phyloP scores from a whole-genome alignment of 768 basidiomycete species.

The Inosperma sp. region DNA sequence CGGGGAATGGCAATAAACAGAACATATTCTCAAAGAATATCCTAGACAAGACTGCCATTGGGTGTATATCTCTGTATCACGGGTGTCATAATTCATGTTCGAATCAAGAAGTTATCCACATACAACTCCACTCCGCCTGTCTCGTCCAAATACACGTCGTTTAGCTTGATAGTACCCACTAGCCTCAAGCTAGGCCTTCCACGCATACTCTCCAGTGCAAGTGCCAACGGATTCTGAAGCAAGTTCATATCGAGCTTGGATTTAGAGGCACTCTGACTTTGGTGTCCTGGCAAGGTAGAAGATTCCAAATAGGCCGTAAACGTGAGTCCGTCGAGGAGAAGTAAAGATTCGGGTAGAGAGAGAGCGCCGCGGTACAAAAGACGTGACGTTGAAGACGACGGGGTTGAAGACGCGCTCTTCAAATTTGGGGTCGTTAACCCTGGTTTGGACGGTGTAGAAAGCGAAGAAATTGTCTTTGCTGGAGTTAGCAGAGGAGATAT shows the following conservation, averaged over 20 bases:
- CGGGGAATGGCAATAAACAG: conserved; percentile 44
- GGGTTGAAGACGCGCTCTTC: background rate
- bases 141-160: conserved; percentile 58
- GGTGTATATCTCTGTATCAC: conserved; percentile 69
- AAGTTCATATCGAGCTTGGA: conserved; percentile 27
- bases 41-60: conserved; percentile 52
- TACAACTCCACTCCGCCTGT: conserved; percentile 44
- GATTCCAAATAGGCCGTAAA: conserved; percentile 52
- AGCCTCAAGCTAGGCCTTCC: conserved; percentile 61
- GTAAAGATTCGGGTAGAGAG: conserved; percentile 66
- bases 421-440: conserved; percentile 8
- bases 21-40: conserved; percentile 71
- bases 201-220: conserved; percentile 78
- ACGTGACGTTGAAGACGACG: conserved; percentile 35
- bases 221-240: conserved; percentile 62
- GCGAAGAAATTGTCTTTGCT: background rate
- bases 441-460: background rate
- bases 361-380: conserved; percentile 74
- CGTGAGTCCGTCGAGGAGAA: conserved; percentile 69
- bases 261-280: conserved; percentile 7
- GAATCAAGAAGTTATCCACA: too few species aligned
- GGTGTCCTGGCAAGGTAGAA: conserved; percentile 27
- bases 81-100: too few species aligned
- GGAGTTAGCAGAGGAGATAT: background rate
- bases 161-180: conserved; percentile 47